Base-by-base conservation (phyloP, 768 basidiomycete species). In the Amanita brunnescens region DNA sequence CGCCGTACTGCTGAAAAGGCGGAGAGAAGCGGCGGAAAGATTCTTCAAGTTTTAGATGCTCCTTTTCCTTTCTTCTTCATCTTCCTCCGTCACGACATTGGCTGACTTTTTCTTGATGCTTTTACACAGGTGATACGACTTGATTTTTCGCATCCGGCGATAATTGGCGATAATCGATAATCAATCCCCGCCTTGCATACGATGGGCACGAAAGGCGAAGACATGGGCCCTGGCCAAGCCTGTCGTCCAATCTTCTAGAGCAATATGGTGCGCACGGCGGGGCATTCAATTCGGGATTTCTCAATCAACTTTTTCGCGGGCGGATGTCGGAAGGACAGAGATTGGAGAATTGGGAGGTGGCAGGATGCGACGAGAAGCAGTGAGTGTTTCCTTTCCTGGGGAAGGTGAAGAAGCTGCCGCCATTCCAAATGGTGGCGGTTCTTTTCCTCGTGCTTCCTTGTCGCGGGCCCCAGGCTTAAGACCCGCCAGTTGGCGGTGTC, bases 401-500 rank as follows among this genome's bases (percentile, higher is more conserved):
- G 42, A 44, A 44, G 42, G 42, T 30, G 42, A 44, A 44, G 42
- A 44, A 29, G 39, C 42, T n/a, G 10, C 26, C n/a, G 14, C 26
- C 8, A 5, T 5, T 42, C 6, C 13, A n/a, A n/a, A n/a, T 13
- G 41, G 29, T 12, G 7, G 7, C 18, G n/a, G 42, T 26, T 44
- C 42, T 44, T 44, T 44, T 44, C 42, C 42, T 44, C 42, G 42
- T 44, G 42, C 42, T 44, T 24, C 42, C 42, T 44, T 44, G 42
- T 16, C 42, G 42, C 29, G 42, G 42, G 42, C 42, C 42, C 42
- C 16, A 44, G 42, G 42, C 29, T 44, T 44, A 44, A 44, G 42
- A 44, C 42, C 42, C 26, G 42, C 26, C 2, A n/a, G 29, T 44
- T 26, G 9, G 29, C 42, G 42, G 42, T 10, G 42, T 44, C 42